Evolutionary conservation across 202 grass and related monocot species (phyloP), one percentile per base, ranked within the genome.

Genomic region (Eragrostis tef): DNA sequence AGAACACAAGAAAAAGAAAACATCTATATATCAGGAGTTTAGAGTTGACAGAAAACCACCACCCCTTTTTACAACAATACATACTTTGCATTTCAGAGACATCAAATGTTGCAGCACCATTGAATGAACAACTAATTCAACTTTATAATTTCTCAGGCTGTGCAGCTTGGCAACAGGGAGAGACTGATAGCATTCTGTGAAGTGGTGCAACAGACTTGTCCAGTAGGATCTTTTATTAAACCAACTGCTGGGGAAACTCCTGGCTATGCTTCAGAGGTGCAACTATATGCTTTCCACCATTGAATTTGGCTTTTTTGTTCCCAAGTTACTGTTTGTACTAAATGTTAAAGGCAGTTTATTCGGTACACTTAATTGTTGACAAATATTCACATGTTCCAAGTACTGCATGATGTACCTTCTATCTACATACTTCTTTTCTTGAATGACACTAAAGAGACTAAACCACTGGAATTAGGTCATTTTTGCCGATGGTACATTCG

Each of bases 201-300:
- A 90, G 85, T 86, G 71, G 95, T 98, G 29, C 95, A 98, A 85
- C 90, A 86, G 88, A 93, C 87, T 62, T 93, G 88, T 61, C 92
- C 90, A 31, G 83, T 98, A 24, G 95, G 92, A 70, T 93, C 95
- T 14, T 94, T 94, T 75, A 68, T 98, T 74, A 94, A 85, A 79
- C 95, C 95, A 78, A 91, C 83, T 75, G 92, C 95, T 81, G 92
- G 95, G 44, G 81, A 85, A 93, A 98, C 95, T 77, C 74, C 92
- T 79, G 95, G 92, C 66, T 98, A 98, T 94, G 95, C 92, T 76
- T 98, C 95, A 79, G 95, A 98, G 95, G 90, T 95, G 14, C 64
- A 42, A 25, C 71, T 67, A 22, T 78, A 41, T 69, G 41, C 39
- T 65, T 85, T 4, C 61, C 26, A 31, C n/a, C 26, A 71, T 68